Base-by-base conservation (phyloP, 2,329 filamentous ascomycete species). In the Leptographium procerum region DNA sequence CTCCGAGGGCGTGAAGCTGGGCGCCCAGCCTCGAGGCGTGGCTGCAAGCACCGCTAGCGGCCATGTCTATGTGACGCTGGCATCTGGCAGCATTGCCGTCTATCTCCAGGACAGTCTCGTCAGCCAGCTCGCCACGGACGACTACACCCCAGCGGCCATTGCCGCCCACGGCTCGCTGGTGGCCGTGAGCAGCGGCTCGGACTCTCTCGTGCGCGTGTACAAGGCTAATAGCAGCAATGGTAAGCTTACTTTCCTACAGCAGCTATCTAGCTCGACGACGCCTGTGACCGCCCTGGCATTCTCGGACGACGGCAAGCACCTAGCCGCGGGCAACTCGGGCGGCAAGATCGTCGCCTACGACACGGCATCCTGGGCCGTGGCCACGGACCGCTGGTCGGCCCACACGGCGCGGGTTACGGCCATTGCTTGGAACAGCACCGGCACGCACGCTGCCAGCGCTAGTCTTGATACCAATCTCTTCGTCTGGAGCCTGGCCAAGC, bases 401-500 rank as follows among this genome's bases (percentile, higher is more conserved):
- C 81, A 84, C 67, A 84, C 80, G 56, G 80, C 78, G 13, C 76
- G 80, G 45, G 78, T 84, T 24, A 80, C 76, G 36, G 75, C 75
- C 64, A 77, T 84, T 61, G 75, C 86, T 16, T 99, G 94, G 94
- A 89, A 91, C 66, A 76, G 80, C 22, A 81, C 82, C 22, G 88
- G 87, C 14, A 87, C 86, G 26, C 88, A 91, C 68, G 86, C 91
- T 3, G 89, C 84, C 24, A 95, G 88, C 69, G 92, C 91, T 14
- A 87, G 84, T 52, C 75, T 99, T 55, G 94, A 99, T 70, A 96
- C 92, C 0, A 91, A 95, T 67, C 81, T 99, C 24, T 91, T 89
- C 69, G 85, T 96, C 33, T 99, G 94, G 90, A 96, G 89, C 69
- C 72, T 96, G 58, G 78, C 76, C 45, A 88, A 89, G 69, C 92